Evolutionary conservation across 164 flowering plant genomes (phyloP).

Genomic region (Piper betle): DNA sequence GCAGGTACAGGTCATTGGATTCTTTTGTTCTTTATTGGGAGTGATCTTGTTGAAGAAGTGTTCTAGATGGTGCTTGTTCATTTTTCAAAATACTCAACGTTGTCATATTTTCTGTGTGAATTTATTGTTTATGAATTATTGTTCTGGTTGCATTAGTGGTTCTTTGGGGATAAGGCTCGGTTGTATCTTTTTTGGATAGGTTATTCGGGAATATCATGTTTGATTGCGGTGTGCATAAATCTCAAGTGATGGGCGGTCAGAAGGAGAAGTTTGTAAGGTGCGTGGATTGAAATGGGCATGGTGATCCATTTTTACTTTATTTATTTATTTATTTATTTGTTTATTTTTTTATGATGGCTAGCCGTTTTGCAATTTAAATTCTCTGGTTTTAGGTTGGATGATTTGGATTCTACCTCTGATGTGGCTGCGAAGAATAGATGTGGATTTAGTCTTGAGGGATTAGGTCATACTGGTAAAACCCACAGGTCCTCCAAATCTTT

Average conservation of each 20-base stretch:
- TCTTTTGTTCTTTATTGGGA: no score
- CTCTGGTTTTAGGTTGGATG: constrained; percentile 53
- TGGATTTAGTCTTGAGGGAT: constrained; percentile 51
- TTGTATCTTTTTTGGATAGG: neutral
- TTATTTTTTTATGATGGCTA: neutral
- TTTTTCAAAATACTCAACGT: no score
- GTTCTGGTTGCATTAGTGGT: no score
- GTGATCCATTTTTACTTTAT: neutral
- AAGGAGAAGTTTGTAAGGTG: constrained; percentile 69
- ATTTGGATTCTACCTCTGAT: constrained; percentile 70
- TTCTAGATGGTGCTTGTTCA: no score
- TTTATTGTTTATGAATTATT: no score
- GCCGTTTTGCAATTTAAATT: no score
- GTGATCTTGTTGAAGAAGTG: no score
- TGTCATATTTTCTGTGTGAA: no score
- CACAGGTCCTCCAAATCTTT: constrained; percentile 47
- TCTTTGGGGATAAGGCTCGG: no score
- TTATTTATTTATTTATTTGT: neutral
- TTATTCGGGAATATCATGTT: constrained; percentile 32
- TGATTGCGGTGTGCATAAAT: constrained; percentile 40
- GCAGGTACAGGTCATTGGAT: no score
- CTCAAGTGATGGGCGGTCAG: constrained; percentile 47
- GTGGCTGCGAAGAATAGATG: constrained; percentile 38
- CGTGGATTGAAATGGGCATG: neutral
- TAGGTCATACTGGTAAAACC: constrained; percentile 27